Conservation (phyloP, 2,329 filamentous ascomycete genomes). For the Xylaria sp. region DNA sequence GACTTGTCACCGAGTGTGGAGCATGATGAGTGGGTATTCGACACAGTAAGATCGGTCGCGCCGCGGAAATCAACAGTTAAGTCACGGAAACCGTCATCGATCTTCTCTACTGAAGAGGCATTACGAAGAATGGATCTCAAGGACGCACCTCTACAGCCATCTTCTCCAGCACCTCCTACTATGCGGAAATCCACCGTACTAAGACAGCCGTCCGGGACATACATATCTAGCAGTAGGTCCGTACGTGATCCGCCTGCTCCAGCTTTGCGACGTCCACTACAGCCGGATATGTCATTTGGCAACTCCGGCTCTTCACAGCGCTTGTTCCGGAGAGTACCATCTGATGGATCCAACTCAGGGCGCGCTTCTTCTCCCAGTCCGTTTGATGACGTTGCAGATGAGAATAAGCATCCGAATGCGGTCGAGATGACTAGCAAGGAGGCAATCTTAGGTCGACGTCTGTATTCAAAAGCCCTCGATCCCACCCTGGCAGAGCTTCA, state of each 20-base stretch:
- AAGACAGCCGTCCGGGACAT: conserved; percentile 58
- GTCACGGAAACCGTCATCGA: conserved; percentile 66
- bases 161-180: conserved; percentile 65
- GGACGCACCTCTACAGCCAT: conserved; percentile 67
- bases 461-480: conserved; percentile 85
- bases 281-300: conserved; percentile 91
- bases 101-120: conserved; percentile 68
- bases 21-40: conserved; percentile 93
- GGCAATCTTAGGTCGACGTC: conserved; percentile 80
- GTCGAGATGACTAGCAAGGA: conserved; percentile 78
- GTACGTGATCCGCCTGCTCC: conserved; percentile 52
- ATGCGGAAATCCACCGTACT: conserved; percentile 70
- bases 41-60: conserved; percentile 83
- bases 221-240: conserved; percentile 55
- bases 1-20: conserved; percentile 74
- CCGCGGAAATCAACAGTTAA: conserved; percentile 66
- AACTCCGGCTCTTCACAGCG: conserved; percentile 93
- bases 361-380: conserved; percentile 55
- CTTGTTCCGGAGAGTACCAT: conserved; percentile 86
- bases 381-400: conserved; percentile 61
- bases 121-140: conserved; percentile 70
- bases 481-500: conserved; percentile 86
- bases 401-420: conserved; percentile 70
- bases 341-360: conserved; percentile 68
- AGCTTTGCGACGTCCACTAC: conserved; percentile 79